phyloP scores from a whole-genome alignment of 2,329 filamentous ascomycete genomes.

The Falciphora oryzae region DNA sequence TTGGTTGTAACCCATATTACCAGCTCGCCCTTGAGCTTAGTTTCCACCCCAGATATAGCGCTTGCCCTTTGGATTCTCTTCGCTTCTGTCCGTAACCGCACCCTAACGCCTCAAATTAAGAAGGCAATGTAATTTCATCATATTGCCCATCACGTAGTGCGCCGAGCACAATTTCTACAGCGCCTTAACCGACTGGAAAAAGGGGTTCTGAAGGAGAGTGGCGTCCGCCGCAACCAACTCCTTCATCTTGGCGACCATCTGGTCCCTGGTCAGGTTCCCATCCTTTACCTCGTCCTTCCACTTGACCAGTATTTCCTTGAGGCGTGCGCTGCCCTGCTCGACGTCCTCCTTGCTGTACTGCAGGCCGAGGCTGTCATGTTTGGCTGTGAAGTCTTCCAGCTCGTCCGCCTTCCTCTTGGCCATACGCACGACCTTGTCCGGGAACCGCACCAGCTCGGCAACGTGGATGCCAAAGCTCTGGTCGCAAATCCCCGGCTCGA shows the following conservation, averaged over 20 bases:
- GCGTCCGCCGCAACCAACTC: conserved; percentile 72
- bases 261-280: conserved; percentile 54
- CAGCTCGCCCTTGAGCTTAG: neutral
- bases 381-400: conserved; percentile 87
- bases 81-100: neutral
- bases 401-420: conserved; percentile 98
- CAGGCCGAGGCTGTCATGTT: conserved; percentile 51
- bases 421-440: conserved; percentile 96
- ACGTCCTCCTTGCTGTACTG: conserved; percentile 78
- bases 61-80: neutral
- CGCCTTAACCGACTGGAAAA: conserved; percentile 61
- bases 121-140: neutral
- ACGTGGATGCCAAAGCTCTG: conserved; percentile 99
- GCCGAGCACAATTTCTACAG: conserved; percentile 29
- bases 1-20: neutral
- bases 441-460: conserved; percentile 92
- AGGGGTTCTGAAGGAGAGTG: conserved; percentile 57
- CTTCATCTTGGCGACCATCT: conserved; percentile 73
- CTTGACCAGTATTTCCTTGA: conserved; percentile 75
- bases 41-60: neutral
- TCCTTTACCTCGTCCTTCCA: conserved; percentile 76
- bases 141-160: neutral
- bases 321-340: conserved; percentile 75
- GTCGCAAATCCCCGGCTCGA: conserved; percentile 91
- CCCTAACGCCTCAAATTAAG: neutral